Conservation (phyloP, 1,139 yeast genomes). For the Candida sanyaensis region DNA sequence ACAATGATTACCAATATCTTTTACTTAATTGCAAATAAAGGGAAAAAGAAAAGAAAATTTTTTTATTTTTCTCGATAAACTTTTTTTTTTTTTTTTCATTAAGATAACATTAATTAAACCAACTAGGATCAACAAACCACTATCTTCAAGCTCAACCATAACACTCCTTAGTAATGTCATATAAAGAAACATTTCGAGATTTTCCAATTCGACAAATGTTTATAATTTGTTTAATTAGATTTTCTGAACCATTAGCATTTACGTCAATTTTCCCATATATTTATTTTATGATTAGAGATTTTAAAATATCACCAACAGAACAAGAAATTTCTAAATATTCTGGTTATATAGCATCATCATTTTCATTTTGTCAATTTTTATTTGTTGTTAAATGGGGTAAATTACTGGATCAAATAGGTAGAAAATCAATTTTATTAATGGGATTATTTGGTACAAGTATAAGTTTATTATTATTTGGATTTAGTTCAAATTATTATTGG, state of each 20-base stretch:
- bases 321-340: slow-evolving; percentile 57
- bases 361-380: slow-evolving; percentile 55
- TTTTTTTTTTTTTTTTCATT: too few species aligned
- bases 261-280: slow-evolving; percentile 66
- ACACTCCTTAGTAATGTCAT: neutral
- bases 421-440: slow-evolving; percentile 54
- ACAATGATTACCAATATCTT: too few species aligned
- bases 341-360: slow-evolving; percentile 58
- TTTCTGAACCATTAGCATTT: slow-evolving; percentile 65
- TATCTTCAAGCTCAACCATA: too few species aligned
- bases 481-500: slow-evolving; percentile 48
- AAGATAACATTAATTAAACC: too few species aligned
- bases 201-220: slow-evolving; percentile 55
- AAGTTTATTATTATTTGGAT: slow-evolving; percentile 54
- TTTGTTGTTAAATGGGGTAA: slow-evolving; percentile 63
- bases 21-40: too few species aligned
- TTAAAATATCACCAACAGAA: slow-evolving; percentile 51
- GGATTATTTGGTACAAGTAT: slow-evolving; percentile 54
- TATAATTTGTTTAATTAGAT: slow-evolving; percentile 46
- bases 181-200: slow-evolving; percentile 29
- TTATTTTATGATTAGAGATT: slow-evolving; percentile 63
- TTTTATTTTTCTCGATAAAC: too few species aligned
- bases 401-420: slow-evolving; percentile 55
- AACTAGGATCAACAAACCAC: too few species aligned
- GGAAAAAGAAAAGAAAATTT: too few species aligned